Evolutionary conservation across 495 filamentous ascomycete genomes (phyloP).

Genomic region (Aspergillus sclerotioniger): DNA sequence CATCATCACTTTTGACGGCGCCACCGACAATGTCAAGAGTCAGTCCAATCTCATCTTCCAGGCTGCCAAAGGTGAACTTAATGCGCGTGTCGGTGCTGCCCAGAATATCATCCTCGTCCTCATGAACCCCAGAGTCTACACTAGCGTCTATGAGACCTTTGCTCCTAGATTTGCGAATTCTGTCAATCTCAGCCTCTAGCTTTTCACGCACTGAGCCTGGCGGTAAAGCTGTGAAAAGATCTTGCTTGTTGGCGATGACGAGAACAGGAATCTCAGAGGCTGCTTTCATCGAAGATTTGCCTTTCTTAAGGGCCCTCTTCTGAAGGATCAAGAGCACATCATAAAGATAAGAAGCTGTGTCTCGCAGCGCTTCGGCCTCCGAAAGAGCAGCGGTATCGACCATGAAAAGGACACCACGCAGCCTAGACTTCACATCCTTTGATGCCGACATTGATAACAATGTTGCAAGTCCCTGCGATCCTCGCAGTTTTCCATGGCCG

Average conservation of each 20-base stretch:
- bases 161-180: constrained; percentile 71
- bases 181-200: constrained; percentile 78
- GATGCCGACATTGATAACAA: constrained; percentile 41
- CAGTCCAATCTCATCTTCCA: constrained; percentile 75
- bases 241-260: constrained; percentile 89
- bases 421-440: constrained; percentile 50
- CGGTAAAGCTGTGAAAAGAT: constrained; percentile 91
- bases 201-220: constrained; percentile 69
- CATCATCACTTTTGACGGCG: constrained; percentile 66
- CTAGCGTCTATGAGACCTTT: constrained; percentile 74
- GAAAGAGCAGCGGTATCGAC: constrained; percentile 78
- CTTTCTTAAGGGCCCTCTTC: constrained; percentile 59
- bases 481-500: constrained; percentile 89
- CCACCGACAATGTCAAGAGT: constrained; percentile 77
- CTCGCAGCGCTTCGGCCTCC: constrained; percentile 53
- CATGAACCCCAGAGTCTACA: constrained; percentile 57
- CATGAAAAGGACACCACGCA: constrained; percentile 81
- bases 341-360: constrained; percentile 78
- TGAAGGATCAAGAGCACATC: constrained; percentile 81
- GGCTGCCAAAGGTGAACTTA: constrained; percentile 72
- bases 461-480: constrained; percentile 43
- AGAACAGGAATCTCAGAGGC: constrained; percentile 68
- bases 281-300: constrained; percentile 50
- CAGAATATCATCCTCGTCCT: constrained; percentile 77
- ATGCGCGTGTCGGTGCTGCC: constrained; percentile 70